Conservation (phyloP, 441 rosid species). For the Gossypium gossypioides region DNA sequence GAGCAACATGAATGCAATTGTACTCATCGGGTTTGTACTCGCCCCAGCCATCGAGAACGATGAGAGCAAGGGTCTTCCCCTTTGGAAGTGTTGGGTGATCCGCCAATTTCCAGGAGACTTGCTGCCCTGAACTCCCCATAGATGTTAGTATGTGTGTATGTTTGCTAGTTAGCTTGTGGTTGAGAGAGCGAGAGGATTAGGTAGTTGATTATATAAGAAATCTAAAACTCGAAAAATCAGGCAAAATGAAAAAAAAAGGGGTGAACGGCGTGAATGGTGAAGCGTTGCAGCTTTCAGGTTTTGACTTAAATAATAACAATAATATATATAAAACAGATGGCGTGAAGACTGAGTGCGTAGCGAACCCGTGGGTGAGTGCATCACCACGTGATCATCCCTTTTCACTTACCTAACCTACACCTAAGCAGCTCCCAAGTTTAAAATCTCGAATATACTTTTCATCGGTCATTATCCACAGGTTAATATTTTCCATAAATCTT, state of each 20-base stretch:
- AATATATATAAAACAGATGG: not conserved
- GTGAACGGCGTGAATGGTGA: not conserved
- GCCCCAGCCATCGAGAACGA: slow-evolving; percentile 96
- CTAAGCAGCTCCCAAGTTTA: too few relatives aligned
- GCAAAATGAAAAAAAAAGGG: not conserved
- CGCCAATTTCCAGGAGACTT: slow-evolving; percentile 46
- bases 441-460: too few relatives aligned
- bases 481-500: too few relatives aligned
- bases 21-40: slow-evolving; percentile 76
- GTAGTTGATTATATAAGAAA: not conserved
- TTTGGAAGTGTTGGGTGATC: slow-evolving; percentile 76
- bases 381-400: not conserved
- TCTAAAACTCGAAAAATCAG: not conserved
- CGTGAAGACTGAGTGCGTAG: not conserved
- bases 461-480: too few relatives aligned
- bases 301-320: too few relatives aligned
- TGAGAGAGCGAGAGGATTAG: not conserved
- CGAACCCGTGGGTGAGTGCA: not conserved
- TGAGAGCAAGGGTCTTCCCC: slow-evolving; percentile 60
- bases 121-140: slow-evolving; percentile 5
- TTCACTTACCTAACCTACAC: not conserved
- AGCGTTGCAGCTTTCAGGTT: not conserved
- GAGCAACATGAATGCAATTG: slow-evolving; percentile 84
- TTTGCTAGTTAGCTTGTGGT: not conserved
- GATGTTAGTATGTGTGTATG: not conserved